Base-by-base conservation (phyloP, 306 rosid species). In the Cicer judaicum region DNA sequence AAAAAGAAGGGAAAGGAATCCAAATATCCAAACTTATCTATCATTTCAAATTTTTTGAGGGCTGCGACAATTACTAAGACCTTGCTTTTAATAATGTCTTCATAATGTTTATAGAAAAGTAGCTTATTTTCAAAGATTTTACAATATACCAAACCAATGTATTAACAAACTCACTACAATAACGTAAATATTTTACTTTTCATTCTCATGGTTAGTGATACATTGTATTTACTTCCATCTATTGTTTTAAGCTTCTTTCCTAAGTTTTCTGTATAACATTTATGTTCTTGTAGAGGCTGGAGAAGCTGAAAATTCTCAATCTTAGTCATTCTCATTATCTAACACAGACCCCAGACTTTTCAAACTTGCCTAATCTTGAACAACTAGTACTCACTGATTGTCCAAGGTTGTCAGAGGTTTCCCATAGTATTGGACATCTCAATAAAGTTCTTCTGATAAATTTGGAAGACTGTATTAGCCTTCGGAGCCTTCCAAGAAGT, bases 301-400 rank as follows among this genome's bases (percentile, higher is more conserved):
- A 16, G 39, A 64, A 0, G 10, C 38, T 64, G 10, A 42, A 64
- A 42, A 64, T 64, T 1, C 39, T 64, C 0, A 64, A 64, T 3
- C 70, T 64, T 18, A 64, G 70, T 42, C 70, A 64, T 18, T 64
- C 70, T 6, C 70, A 64, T 42, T 4, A 64, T 42, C 38, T 41
- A 1, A 64, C 50, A 6, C 15, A 42, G 6, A 64, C 53, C 5
- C 70, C 70, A 1, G 39, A 64, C 70, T 64, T 64, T 0, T 64
- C 53, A 42, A 10, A 42, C 1, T 10, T 64, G 38, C 70, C 70
- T 41, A 64, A 64, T 64, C 70, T 64, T 64, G 70, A 64, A 64
- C 42, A 64, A 10, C 52, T 64, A 10, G 1, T 64, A 41, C 70
- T 64, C 5, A 3, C 0, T 5, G 70, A 64, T 64, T 64, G 70